These are phyloP conservation scores for Pelargonium citronellum DNA, from an alignment of 441 rosid species.

Conservation along the genomic window DNA sequence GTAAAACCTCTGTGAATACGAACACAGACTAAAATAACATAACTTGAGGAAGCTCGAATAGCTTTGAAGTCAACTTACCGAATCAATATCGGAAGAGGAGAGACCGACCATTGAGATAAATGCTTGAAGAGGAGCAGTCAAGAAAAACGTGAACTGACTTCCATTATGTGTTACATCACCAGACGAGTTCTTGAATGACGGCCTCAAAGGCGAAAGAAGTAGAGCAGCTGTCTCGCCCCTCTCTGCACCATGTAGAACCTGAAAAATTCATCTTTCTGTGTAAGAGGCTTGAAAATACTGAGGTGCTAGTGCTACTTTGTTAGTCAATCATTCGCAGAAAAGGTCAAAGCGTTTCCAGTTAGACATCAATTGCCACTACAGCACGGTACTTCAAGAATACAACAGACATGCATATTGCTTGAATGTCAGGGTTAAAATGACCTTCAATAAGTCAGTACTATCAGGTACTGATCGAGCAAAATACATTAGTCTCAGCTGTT, in stretches of 20 bases:
- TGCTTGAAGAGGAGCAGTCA: constrained; percentile 79
- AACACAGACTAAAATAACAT: not conserved
- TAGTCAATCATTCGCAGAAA: too few relatives aligned
- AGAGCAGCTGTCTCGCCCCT: constrained; percentile 83
- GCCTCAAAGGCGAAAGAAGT: constrained; percentile 72
- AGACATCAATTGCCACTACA: too few relatives aligned
- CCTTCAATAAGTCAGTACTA: too few relatives aligned
- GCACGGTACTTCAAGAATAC: too few relatives aligned
- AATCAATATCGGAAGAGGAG: constrained; percentile 36
- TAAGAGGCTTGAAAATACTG: constrained; percentile 14
- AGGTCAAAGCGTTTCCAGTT: too few relatives aligned
- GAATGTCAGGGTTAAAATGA: too few relatives aligned
- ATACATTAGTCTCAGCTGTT: too few relatives aligned
- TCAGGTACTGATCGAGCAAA: too few relatives aligned
- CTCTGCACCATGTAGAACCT: constrained; percentile 79
- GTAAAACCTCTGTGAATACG: constrained; percentile 14
- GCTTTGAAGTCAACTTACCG: constrained; percentile 39
- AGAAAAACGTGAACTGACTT: constrained; percentile 87
- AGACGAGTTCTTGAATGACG: constrained; percentile 43
- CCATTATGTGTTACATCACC: constrained; percentile 38
- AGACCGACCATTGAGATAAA: constrained; percentile 73
- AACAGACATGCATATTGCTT: too few relatives aligned
- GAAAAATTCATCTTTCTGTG: constrained; percentile 25
- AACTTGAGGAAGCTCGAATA: not conserved
- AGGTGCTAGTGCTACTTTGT: not conserved